These are phyloP conservation scores for Coemansia sp. DNA, from an alignment of 192 early-diverging fungal species.

Conservation along the genomic window DNA sequence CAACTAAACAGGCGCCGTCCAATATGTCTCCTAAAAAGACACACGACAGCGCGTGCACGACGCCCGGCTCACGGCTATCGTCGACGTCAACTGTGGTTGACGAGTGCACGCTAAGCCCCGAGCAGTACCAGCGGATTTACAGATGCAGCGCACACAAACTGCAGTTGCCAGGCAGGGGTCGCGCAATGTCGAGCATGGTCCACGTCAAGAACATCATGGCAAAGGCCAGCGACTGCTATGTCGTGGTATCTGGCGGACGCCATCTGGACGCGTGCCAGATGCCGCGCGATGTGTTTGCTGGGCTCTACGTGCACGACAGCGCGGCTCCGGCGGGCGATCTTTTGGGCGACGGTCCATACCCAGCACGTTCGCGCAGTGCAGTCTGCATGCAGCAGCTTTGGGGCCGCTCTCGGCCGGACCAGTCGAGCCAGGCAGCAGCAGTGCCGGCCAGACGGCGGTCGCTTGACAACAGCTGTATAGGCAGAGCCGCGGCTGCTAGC, in stretches of 20 bases:
- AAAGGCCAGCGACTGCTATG: slow-evolving; percentile 38
- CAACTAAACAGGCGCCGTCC: background rate
- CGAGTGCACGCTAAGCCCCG: slow-evolving; percentile 23
- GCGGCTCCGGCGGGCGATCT: background rate
- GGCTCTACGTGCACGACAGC: slow-evolving; percentile 16
- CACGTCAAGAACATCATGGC: slow-evolving; percentile 41
- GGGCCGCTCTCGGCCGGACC: background rate
- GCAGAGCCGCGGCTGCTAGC: background rate
- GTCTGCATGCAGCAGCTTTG: slow-evolving; percentile 11
- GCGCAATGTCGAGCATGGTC: slow-evolving; percentile 34
- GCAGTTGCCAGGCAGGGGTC: slow-evolving; percentile 20
- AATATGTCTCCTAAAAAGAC: background rate
- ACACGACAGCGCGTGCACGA: slow-evolving; percentile 1
- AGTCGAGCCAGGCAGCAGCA: background rate
- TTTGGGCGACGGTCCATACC: slow-evolving; percentile 2
- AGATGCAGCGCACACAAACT: slow-evolving; percentile 46
- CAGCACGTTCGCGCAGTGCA: slow-evolving; percentile 11
- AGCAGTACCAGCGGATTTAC: slow-evolving; percentile 38
- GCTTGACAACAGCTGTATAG: background rate
- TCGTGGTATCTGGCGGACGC: slow-evolving; percentile 26
- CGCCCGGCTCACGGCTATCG: slow-evolving; percentile 38
- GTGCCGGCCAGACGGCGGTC: background rate
- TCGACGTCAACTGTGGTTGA: slow-evolving; percentile 47
- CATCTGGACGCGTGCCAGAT: slow-evolving; percentile 18
- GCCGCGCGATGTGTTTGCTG: slow-evolving; percentile 17